Percentiles rank a stretch among this genome's conserved stretches.
Evolutionary conservation across 129 eudicot genomes (phyloP).

Genomic region (Erigeron canadensis): DNA sequence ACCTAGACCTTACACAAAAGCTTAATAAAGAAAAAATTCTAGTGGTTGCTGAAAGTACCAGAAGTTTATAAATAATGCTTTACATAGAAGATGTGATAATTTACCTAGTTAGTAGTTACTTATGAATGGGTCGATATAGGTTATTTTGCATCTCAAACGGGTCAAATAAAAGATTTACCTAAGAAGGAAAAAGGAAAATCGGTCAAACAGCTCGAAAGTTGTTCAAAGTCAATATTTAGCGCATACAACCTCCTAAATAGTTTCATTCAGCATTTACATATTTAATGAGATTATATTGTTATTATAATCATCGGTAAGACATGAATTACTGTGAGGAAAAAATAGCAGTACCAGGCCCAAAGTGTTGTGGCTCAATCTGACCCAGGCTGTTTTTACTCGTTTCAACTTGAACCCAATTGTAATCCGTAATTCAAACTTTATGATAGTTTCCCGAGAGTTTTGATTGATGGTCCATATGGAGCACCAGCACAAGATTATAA

Average conservation of each 20-base stretch:
- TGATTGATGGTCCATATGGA: slow-evolving; percentile 92
- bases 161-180: not conserved
- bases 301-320: not conserved
- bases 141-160: not conserved
- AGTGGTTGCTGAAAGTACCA: not conserved
- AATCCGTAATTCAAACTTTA: not conserved
- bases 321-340: not conserved
- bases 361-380: not conserved
- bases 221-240: not conserved
- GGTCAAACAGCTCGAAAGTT: not conserved
- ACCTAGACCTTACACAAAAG: not conserved
- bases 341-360: not conserved
- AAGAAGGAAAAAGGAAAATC: not conserved
- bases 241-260: not conserved
- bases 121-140: not conserved
- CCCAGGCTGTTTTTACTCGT: not conserved
- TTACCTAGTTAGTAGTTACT: not conserved
- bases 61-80: not conserved
- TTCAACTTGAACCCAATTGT: not conserved
- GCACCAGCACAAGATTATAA: slow-evolving; percentile 96
- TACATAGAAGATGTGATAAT: not conserved
- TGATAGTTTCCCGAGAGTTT: slow-evolving; percentile 70
- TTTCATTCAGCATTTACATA: not conserved
- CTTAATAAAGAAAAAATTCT: not conserved
- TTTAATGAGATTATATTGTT: not conserved